A percentile compares a stretch with the other conserved stretches of the same genome.
phyloP scores from a whole-genome alignment of 2,329 filamentous ascomycete species.

The Aspergillus nomiae region DNA sequence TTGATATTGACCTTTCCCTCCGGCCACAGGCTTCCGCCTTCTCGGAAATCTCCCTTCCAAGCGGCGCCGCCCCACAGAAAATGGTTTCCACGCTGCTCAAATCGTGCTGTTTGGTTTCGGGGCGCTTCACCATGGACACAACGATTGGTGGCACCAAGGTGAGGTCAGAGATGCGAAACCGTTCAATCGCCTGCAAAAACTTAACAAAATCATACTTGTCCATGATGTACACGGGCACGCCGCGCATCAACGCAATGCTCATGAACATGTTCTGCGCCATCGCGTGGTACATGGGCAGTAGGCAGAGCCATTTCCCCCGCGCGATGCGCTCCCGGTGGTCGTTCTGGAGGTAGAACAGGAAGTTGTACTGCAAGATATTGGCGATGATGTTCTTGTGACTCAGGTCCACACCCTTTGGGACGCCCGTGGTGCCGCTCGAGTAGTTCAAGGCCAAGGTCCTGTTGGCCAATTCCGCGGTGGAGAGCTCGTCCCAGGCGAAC shows the following conservation, averaged over 20 bases:
- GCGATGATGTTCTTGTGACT: too few species aligned
- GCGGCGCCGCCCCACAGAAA: constrained; percentile 69
- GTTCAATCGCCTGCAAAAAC: constrained; percentile 69
- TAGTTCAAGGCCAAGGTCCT: too few species aligned
- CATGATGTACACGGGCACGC: constrained; percentile 74
- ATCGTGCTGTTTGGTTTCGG: constrained; percentile 65
- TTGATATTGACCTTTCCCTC: constrained; percentile 54
- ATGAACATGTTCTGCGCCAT: constrained; percentile 72
- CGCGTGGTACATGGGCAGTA: constrained; percentile 77
- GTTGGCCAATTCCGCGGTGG: constrained; percentile 43
- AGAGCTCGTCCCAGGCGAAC: constrained; percentile 63
- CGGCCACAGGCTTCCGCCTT: constrained; percentile 63
- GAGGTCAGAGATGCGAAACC: constrained; percentile 68
- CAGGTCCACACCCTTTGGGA: too few species aligned
- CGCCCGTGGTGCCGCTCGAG: too few species aligned
- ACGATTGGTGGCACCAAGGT: constrained; percentile 74
- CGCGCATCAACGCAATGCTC: constrained; percentile 55
- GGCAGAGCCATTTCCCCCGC: constrained; percentile 58
- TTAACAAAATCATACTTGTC: constrained; percentile 72
- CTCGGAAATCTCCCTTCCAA: constrained; percentile 54
- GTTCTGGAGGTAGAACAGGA: constrained; percentile 48
- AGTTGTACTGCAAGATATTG: constrained; percentile 66
- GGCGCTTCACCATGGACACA: constrained; percentile 72
- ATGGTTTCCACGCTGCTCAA: constrained; percentile 65
- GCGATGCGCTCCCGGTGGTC: constrained; percentile 50